These are phyloP conservation scores for Decorospora gaudefroyi DNA, from an alignment of 2,329 filamentous ascomycete genomes.

Conservation along the genomic window DNA sequence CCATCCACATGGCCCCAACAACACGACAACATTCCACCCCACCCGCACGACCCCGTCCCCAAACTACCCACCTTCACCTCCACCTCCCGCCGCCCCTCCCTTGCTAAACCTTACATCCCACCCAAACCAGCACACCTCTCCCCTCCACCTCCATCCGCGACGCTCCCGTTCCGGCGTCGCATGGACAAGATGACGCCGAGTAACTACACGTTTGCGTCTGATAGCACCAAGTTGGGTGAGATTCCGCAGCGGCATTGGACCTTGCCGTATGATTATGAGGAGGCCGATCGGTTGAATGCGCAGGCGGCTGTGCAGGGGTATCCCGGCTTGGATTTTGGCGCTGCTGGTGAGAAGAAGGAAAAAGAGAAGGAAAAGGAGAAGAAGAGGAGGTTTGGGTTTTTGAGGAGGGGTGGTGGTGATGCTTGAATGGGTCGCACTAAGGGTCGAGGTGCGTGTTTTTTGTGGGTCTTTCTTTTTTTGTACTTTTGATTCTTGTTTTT, in stretches of 20 bases:
- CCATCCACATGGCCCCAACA: constrained; percentile 34
- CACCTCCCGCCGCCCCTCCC: constrained; percentile 15
- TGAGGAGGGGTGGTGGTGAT: constrained; percentile 11
- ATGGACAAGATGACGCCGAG: constrained; percentile 47
- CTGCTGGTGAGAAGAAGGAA: constrained; percentile 9
- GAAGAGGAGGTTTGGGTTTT: constrained; percentile 16
- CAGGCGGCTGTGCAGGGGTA: constrained; percentile 38
- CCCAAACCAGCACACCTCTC: constrained; percentile 11
- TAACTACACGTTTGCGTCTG: constrained; percentile 51
- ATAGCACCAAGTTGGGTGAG: constrained; percentile 55
- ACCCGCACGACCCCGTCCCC: constrained; percentile 21
- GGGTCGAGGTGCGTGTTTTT: too few relatives aligned
- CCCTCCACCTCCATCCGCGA: constrained; percentile 9
- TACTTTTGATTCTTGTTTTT: too few relatives aligned
- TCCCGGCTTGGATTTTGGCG: constrained; percentile 9
- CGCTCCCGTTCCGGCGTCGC: constrained; percentile 28
- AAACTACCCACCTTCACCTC: constrained; percentile 20
- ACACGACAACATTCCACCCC: constrained; percentile 13
- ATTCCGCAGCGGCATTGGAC: constrained; percentile 54
- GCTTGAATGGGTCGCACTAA: too few relatives aligned
- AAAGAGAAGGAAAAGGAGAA: constrained; percentile 12
- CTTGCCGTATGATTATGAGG: constrained; percentile 50
- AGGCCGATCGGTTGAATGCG: constrained; percentile 49
- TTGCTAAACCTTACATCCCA: constrained; percentile 12
- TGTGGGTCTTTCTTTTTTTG: too few relatives aligned